Conservation (phyloP, 345 rosid genomes). For the Capsella bursapastoris region DNA sequence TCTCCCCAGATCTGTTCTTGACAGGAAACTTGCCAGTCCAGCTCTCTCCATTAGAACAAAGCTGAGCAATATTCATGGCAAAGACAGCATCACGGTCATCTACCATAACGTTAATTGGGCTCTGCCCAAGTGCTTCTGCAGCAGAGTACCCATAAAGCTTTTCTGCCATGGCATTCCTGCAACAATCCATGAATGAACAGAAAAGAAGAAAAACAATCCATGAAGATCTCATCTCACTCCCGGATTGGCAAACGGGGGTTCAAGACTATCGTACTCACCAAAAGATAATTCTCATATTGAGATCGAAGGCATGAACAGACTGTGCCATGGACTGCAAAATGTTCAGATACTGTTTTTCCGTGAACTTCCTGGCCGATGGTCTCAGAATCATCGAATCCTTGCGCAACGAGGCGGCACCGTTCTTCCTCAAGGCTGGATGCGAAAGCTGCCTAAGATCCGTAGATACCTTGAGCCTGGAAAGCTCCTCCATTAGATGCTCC, state of each 20-base stretch:
- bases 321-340: constrained; percentile 95
- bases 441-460: constrained; percentile 46
- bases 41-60: constrained; percentile 67
- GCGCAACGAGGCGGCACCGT: constrained; percentile 37
- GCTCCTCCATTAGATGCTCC: constrained; percentile 66
- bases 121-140: constrained; percentile 76
- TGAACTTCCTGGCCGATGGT: constrained; percentile 64
- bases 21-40: constrained; percentile 95
- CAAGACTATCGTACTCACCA: constrained; percentile 55
- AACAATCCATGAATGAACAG: too few species aligned
- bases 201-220: too few species aligned
- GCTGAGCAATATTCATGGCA: constrained; percentile 57
- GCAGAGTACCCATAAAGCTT: constrained; percentile 78
- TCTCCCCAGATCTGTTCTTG: constrained; percentile 74
- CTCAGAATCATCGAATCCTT: constrained; percentile 41
- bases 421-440: constrained; percentile 35
- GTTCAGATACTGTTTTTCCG: constrained; percentile 72
- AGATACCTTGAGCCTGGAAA: constrained; percentile 64
- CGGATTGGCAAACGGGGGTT: too few species aligned
- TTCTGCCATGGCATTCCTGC: constrained; percentile 88
- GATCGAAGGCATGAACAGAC: constrained; percentile 79
- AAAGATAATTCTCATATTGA: constrained; percentile 62
- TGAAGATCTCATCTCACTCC: too few species aligned
- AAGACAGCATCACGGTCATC: constrained; percentile 62
- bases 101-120: constrained; percentile 67